Evolutionary conservation across 2,329 filamentous ascomycete species (phyloP).

Genomic region (Colletotrichum sp.): DNA sequence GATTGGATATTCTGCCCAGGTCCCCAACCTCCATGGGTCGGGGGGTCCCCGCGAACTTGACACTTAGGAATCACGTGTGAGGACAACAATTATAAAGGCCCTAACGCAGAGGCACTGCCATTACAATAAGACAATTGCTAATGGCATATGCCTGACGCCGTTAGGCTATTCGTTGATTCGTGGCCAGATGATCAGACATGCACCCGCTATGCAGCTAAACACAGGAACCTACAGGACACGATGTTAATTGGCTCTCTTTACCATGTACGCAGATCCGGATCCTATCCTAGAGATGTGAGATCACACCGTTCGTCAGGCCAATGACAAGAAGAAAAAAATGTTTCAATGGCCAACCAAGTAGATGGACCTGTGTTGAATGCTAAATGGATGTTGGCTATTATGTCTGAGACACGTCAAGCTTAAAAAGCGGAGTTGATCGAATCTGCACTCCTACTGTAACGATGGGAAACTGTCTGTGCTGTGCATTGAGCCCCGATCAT

Average conservation of each 20-base stretch:
- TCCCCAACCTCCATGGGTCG: neutral
- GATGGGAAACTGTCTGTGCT: neutral
- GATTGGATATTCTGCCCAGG: neutral
- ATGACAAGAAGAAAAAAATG: neutral
- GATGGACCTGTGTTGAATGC: neutral
- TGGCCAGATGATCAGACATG: neutral
- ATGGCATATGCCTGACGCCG: neutral
- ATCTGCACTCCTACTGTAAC: neutral
- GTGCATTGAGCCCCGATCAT: neutral
- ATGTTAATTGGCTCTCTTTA: neutral
- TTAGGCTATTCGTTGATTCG: neutral
- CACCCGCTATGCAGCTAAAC: neutral
- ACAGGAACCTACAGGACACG: neutral
- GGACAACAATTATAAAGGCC: neutral
- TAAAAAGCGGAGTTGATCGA: neutral
- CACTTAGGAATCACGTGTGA: neutral
- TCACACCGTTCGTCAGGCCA: neutral
- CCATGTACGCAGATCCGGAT: neutral
- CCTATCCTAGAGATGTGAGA: neutral
- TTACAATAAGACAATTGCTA: neutral
- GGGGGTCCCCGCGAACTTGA: neutral
- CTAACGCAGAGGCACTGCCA: neutral
- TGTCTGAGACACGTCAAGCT: neutral
- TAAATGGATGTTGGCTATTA: neutral
- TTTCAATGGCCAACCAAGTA: neutral